Conservation (phyloP, 805 yeast genomes). For the Candida yuanshanica region DNA sequence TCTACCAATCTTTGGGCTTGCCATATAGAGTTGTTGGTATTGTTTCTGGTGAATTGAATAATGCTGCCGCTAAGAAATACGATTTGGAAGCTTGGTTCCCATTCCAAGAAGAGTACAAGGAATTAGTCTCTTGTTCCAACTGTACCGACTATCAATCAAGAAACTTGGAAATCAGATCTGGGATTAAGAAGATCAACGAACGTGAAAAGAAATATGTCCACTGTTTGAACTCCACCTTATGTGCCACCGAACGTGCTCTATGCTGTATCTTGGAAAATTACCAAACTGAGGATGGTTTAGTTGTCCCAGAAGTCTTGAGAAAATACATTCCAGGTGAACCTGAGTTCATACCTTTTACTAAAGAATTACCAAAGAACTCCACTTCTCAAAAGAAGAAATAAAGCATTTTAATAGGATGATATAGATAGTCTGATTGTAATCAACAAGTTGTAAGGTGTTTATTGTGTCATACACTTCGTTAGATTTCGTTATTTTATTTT, state of each 20-base stretch:
- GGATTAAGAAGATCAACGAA: slow-evolving; percentile 92
- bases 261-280: slow-evolving; percentile 97
- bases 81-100: slow-evolving; percentile 99
- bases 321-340: slow-evolving; percentile 98
- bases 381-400: slow-evolving; percentile 65
- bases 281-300: slow-evolving; percentile 94
- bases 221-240: slow-evolving; percentile 93
- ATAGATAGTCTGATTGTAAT: neutral
- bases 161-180: slow-evolving; percentile 97
- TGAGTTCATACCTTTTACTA: slow-evolving; percentile 85
- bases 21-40: slow-evolving; percentile 98
- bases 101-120: slow-evolving; percentile 96
- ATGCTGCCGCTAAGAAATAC: slow-evolving; percentile 98
- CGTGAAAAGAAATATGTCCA: slow-evolving; percentile 97
- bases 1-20: slow-evolving; percentile 83
- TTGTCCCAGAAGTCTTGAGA: slow-evolving; percentile 91
- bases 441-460: neutral
- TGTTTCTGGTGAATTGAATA: slow-evolving; percentile 97
- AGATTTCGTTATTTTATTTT: neutral
- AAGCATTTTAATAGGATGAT: neutral
- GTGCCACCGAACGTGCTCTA: slow-evolving; percentile 97
- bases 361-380: slow-evolving; percentile 91
- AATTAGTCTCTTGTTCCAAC: slow-evolving; percentile 96
- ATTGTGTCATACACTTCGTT: neutral
- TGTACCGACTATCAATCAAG: slow-evolving; percentile 99